Conservation (phyloP, 371 early-diverging fungal species). For the Umbelopsis sp. region DNA sequence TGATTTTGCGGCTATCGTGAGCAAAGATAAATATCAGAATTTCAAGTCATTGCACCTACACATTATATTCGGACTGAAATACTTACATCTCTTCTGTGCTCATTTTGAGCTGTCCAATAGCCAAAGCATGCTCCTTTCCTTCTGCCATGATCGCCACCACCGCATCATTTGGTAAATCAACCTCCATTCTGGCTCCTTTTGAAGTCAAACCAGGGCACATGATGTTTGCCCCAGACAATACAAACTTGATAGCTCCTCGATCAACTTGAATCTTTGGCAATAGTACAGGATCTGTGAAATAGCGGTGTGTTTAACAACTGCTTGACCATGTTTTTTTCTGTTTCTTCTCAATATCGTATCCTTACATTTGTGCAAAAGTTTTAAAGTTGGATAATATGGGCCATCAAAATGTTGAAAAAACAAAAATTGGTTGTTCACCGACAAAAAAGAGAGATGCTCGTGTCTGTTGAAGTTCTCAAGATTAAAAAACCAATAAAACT, state of each 20-base stretch:
- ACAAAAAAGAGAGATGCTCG: conserved; percentile 83
- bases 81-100: conserved; percentile 89
- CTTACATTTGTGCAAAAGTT: conserved; percentile 90
- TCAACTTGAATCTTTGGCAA: conserved; percentile 93
- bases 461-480: conserved; percentile 54
- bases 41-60: not conserved
- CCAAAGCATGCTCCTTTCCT: conserved; percentile 95
- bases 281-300: conserved; percentile 82
- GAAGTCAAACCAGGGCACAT: conserved; percentile 99
- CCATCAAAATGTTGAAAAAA: conserved; percentile 97
- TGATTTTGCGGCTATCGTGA: conserved; percentile 68
- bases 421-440: conserved; percentile 80
- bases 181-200: conserved; percentile 86
- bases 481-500: no score
- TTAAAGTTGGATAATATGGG: conserved; percentile 85
- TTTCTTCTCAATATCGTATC: not conserved
- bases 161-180: conserved; percentile 69
- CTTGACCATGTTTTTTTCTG: not conserved
- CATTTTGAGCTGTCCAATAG: conserved; percentile 89
- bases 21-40: conserved; percentile 18
- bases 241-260: conserved; percentile 97
- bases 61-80: not conserved
- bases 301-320: not conserved
- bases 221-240: conserved; percentile 94
- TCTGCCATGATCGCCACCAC: conserved; percentile 95